A percentile compares a stretch with the other conserved stretches of the same genome.
Conservation (phyloP, 148 eudicot genomes). For the Heliamphora exappendiculata region DNA sequence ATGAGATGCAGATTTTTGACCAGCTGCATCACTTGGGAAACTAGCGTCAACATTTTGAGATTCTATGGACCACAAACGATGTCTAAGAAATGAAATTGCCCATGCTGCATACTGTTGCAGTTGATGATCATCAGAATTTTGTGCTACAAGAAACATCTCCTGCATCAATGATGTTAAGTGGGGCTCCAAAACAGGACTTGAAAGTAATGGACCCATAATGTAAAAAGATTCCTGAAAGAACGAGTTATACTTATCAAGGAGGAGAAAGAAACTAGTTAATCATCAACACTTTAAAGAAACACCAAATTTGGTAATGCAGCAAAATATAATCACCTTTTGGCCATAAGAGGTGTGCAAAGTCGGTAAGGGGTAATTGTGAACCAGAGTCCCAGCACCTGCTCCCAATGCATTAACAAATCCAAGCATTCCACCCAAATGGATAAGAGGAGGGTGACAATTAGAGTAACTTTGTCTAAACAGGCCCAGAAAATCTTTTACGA, state of each 20-base stretch:
- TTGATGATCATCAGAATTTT: conserved; percentile 56
- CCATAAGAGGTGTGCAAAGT: conserved; percentile 22
- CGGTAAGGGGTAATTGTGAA: conserved; percentile 24
- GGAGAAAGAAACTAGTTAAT: not conserved
- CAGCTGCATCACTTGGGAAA: conserved; percentile 21
- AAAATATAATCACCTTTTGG: conserved; percentile 38
- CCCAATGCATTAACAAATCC: conserved; percentile 87
- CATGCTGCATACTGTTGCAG: conserved; percentile 78
- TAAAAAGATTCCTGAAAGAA: conserved; percentile 48
- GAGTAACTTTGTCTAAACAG: conserved; percentile 53
- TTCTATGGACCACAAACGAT: conserved; percentile 40
- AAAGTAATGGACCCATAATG: conserved; percentile 55
- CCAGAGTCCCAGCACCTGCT: conserved; percentile 60
- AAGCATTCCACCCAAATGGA: conserved; percentile 85
- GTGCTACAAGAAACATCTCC: conserved; percentile 83
- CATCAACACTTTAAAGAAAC: not conserved
- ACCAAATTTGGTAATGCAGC: not conserved
- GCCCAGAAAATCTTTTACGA: conserved; percentile 42
- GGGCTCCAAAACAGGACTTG: conserved; percentile 49
- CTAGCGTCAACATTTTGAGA: conserved; percentile 22
- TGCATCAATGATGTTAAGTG: conserved; percentile 47
- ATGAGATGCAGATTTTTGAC: conserved; percentile 30
- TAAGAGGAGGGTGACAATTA: conserved; percentile 50
- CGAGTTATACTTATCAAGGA: not conserved
- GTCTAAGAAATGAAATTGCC: conserved; percentile 74